These are phyloP conservation scores for Amaranthus hypochondriacus DNA, from an alignment of 148 eudicot genomes.

Conservation along the genomic window DNA sequence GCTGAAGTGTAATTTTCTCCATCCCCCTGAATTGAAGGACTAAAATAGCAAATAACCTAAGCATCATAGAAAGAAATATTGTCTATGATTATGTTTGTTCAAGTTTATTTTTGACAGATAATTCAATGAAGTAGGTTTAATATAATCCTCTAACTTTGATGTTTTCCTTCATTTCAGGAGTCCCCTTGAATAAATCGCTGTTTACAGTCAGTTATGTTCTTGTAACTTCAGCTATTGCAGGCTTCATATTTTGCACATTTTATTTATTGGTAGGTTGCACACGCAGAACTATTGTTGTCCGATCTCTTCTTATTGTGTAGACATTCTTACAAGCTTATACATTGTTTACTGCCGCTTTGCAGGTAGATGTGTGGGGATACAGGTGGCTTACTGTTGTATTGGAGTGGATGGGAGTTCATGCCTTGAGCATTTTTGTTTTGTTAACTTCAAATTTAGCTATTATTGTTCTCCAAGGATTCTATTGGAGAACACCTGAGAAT, in stretches of 20 bases:
- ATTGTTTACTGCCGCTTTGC: conserved; percentile 14
- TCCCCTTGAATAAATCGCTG: conserved; percentile 68
- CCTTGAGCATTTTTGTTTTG: conserved; percentile 57
- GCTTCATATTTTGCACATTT: conserved; percentile 60
- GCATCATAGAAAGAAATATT: no score
- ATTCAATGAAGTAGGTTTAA: background rate
- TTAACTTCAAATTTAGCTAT: conserved; percentile 65
- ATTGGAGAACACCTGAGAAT: conserved; percentile 54
- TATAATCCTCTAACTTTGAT: conserved; percentile 12
- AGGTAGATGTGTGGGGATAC: conserved; percentile 71
- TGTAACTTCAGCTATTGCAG: conserved; percentile 65
- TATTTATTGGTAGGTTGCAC: conserved; percentile 58
- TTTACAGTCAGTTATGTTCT: conserved; percentile 68
- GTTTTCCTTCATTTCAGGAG: conserved; percentile 42
- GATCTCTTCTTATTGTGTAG: background rate
- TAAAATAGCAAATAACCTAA: background rate
- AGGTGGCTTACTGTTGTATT: conserved; percentile 38
- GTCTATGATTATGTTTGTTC: no score
- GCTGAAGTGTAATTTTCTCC: background rate
- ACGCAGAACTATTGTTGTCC: no score
- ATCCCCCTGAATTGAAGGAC: background rate
- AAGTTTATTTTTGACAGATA: no score
- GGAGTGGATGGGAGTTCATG: conserved; percentile 84
- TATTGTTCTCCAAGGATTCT: conserved; percentile 71
- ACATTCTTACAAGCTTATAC: background rate